Base-by-base conservation (phyloP, 2,329 filamentous ascomycete genomes). In the Xylariales sp. region DNA sequence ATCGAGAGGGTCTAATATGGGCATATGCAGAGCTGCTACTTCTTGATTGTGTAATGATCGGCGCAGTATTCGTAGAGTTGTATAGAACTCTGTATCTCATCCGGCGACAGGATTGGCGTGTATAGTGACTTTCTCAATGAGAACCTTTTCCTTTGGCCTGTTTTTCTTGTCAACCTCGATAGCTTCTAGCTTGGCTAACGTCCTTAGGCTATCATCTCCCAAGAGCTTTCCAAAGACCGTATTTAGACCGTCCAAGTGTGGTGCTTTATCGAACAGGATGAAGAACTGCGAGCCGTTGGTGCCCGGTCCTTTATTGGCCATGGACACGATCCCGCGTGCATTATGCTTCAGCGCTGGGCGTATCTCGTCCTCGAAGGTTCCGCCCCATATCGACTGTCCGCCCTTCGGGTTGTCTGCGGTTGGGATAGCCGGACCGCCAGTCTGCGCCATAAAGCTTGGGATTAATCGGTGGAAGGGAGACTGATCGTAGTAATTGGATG, bases 231-330 rank as follows among this genome's bases (percentile, higher is more conserved):
- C 93, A 80, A 97, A 95, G 1, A 95, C 90, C 0, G 93, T 94
- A 77, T 96, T 96, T 77, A 93, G 87, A 4, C 92, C 93, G 78
- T 96, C 93, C 49, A 97, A 83, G 81, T 96, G 93, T 45, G 91
- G 87, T 32, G 93, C 91, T 72, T 91, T 89, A 67, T 91, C 91
- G 73, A 94, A 91, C 1, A 90, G 89, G 68, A 96, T 84, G 79
- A 94, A 97, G 81, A 96, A 97, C 78, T 97, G 93, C 56, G 88
- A 91, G 16, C 90, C 91, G 76, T 94, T 94, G 49, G 90, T 92
- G 30, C 85, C 86, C 1, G 90, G 89, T 0, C 91, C 91, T 75
- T 91, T 91, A 80, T 94, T 94, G 16, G 91, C 91, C 91, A 94
- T 94, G 73, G 89, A 91, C 23, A 94, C 83, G 57, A 92, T 85